Conservation (phyloP, 768 basidiomycete genomes). For the Daedaleopsis sinensis region DNA sequence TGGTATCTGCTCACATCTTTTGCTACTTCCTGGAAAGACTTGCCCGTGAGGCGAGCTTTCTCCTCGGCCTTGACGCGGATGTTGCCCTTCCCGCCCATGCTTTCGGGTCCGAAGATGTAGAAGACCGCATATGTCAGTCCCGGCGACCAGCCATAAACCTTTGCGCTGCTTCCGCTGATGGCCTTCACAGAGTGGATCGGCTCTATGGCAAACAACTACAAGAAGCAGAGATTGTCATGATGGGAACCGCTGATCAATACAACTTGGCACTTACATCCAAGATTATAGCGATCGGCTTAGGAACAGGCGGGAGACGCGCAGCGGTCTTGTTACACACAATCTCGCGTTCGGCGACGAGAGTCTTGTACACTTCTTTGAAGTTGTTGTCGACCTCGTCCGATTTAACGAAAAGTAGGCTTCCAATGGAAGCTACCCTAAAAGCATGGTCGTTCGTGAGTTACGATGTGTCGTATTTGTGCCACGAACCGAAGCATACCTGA, state of each 20-base stretch:
- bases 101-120: constrained; percentile 16
- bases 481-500: constrained; percentile 10
- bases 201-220: constrained; percentile 7
- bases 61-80: constrained; percentile 11
- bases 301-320: background rate
- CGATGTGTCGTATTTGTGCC: background rate
- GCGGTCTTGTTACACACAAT: constrained; percentile 14
- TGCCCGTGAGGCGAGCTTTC: constrained; percentile 5
- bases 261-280: constrained; percentile 17
- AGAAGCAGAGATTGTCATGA: background rate
- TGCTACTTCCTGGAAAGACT: background rate
- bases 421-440: constrained; percentile 19
- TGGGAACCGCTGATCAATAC: background rate
- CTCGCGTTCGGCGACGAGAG: constrained; percentile 7
- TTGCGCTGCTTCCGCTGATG: constrained; percentile 11
- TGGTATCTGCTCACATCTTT: constrained; percentile 1
- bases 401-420: background rate
- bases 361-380: constrained; percentile 13
- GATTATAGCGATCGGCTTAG: constrained; percentile 15
- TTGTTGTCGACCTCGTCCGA: background rate
- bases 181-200: background rate
- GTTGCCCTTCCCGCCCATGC: constrained; percentile 12
- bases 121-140: constrained; percentile 5
- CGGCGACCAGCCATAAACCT: constrained; percentile 15
- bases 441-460: background rate